Evolutionary conservation across 192 early-diverging fungal genomes (phyloP).

Genomic region (Dimargaris xerosporica): DNA sequence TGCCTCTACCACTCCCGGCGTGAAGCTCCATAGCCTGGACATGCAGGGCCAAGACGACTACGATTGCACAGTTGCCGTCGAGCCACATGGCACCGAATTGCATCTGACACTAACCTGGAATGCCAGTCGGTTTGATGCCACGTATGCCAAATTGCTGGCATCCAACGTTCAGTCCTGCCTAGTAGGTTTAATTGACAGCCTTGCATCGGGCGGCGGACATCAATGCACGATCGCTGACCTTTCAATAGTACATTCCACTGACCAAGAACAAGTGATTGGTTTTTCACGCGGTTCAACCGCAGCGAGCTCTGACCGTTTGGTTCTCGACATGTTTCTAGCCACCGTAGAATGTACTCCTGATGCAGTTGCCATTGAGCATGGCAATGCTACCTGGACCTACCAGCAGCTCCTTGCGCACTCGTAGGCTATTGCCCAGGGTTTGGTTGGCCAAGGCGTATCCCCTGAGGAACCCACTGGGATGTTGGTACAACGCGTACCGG

Average conservation of each 20-base stretch:
- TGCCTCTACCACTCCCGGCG: too few species aligned
- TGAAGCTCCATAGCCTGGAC: background rate
- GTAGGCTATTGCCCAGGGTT: background rate
- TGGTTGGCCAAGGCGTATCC: background rate
- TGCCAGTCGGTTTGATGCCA: background rate
- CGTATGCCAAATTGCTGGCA: background rate
- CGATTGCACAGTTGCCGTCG: background rate
- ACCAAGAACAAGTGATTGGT: background rate
- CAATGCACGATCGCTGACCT: background rate
- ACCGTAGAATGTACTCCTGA: background rate
- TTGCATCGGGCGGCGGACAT: background rate
- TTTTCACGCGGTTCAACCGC: background rate
- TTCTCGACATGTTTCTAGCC: background rate
- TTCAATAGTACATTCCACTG: background rate
- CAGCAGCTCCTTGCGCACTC: background rate
- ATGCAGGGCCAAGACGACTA: background rate
- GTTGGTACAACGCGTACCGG: background rate
- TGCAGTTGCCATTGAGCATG: conserved; percentile 3
- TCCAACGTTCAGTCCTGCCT: background rate
- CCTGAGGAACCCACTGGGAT: background rate
- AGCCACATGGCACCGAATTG: background rate
- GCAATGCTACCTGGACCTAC: background rate
- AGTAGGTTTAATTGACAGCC: background rate
- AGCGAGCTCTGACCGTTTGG: background rate
- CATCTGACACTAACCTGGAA: background rate